Conservation (phyloP, 352 stramenopile genomes). For the Globisporangium recalcitrans region DNA sequence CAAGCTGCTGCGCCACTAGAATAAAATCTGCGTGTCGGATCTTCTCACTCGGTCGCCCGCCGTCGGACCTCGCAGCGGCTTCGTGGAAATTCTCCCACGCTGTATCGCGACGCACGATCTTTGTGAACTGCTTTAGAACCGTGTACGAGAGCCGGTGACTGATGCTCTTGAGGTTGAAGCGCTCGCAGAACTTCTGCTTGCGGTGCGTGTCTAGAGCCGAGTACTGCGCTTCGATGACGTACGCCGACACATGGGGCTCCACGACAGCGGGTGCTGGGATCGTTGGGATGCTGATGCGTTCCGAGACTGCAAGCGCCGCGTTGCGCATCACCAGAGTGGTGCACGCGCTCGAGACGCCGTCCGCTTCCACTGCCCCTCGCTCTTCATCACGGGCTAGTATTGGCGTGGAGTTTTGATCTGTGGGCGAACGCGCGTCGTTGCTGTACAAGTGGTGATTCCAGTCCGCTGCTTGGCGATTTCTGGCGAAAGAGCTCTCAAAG, state of each 20-base stretch:
- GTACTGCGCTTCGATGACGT: constrained; percentile 62
- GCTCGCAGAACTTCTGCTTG: constrained; percentile 44
- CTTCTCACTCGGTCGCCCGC: constrained; percentile 14
- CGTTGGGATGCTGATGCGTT: constrained; percentile 44
- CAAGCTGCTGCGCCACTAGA: constrained; percentile 34
- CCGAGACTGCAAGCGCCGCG: constrained; percentile 35
- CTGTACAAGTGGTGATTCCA: background rate
- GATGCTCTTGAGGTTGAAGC: constrained; percentile 53
- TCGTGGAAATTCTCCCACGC: constrained; percentile 56
- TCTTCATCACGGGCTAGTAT: background rate
- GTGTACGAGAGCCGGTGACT: constrained; percentile 61
- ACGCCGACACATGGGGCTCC: constrained; percentile 37
- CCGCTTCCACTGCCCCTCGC: constrained; percentile 5
- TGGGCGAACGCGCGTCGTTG: background rate
- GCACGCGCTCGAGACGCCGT: constrained; percentile 24
- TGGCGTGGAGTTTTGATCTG: background rate
- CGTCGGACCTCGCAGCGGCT: constrained; percentile 9
- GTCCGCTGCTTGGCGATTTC: background rate
- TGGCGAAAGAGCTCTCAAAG: background rate
- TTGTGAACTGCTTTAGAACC: constrained; percentile 60
- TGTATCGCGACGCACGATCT: constrained; percentile 48
- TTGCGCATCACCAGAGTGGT: constrained; percentile 61
- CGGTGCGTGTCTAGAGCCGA: constrained; percentile 35
- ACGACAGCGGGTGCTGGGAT: constrained; percentile 28
- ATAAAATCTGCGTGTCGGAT: constrained; percentile 50